These are phyloP conservation scores for Bombardia bombarda DNA, from an alignment of 495 filamentous ascomycete species.

Conservation along the genomic window DNA sequence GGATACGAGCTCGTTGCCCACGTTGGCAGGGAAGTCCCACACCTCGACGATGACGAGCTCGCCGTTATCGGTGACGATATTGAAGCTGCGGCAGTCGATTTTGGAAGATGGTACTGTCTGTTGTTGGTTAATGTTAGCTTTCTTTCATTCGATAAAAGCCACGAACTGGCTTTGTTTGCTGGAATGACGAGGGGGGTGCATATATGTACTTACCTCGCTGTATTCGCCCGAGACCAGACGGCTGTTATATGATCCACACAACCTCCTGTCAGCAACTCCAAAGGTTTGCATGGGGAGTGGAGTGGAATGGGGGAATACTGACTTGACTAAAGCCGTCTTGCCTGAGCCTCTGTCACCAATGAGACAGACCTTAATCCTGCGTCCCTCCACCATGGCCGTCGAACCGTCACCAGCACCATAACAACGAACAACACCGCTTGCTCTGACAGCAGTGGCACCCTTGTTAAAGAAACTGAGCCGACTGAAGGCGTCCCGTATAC, in stretches of 20 bases:
- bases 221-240: not conserved
- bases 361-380: conserved; percentile 16
- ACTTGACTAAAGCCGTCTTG: conserved; percentile 16
- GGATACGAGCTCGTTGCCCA: conserved; percentile 3
- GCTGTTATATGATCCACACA: not conserved
- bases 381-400: not conserved
- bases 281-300: no score
- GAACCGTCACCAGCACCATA: not conserved
- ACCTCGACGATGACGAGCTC: conserved; percentile 15
- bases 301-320: not conserved
- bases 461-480: conserved; percentile 4
- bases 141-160: not conserved
- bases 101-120: conserved; percentile 8
- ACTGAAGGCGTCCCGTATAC: not conserved
- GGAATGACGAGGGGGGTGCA: no score
- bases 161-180: not conserved
- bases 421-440: no score
- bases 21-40: conserved; percentile 22
- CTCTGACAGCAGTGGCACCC: no score
- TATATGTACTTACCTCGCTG: not conserved
- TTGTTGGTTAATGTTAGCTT: not conserved
- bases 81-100: conserved; percentile 10
- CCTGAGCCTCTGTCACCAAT: conserved; percentile 14
- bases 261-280: no score
- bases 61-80: conserved; percentile 2